phyloP scores from a whole-genome alignment of 495 filamentous ascomycete species.

The Aspergillus saccharolyticus region DNA sequence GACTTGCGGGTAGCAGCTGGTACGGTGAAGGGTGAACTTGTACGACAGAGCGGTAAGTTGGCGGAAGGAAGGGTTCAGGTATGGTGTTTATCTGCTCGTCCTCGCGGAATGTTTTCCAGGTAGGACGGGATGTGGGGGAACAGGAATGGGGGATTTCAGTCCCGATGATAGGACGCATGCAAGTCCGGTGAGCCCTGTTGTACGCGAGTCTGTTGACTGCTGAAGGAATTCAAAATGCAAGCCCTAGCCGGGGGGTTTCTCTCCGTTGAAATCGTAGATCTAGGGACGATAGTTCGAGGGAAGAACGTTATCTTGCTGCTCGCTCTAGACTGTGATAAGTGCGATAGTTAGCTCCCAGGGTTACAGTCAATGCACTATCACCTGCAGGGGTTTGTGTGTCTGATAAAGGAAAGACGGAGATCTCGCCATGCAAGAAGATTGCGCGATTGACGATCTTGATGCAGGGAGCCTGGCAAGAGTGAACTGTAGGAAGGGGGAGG shows the following conservation, averaged over 20 bases:
- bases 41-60: constrained; percentile 4
- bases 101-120: constrained; percentile 1
- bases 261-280: background rate
- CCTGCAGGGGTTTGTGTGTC: constrained; percentile 33
- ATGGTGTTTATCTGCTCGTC: constrained; percentile 3
- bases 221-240: background rate
- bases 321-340: constrained; percentile 12
- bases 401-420: constrained; percentile 13
- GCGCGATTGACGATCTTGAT: constrained; percentile 28
- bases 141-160: constrained; percentile 1
- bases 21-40: background rate
- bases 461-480: constrained; percentile 20
- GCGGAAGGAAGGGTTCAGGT: constrained; percentile 3
- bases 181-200: background rate
- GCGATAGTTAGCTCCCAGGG: constrained; percentile 11
- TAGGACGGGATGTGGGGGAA: constrained; percentile 4
- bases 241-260: background rate
- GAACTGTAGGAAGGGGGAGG: constrained; percentile 1
- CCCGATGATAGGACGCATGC: constrained; percentile 1
- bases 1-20: background rate
- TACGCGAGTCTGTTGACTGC: background rate
- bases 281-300: background rate
- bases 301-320: constrained; percentile 2
- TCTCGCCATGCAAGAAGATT: constrained; percentile 10
- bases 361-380: constrained; percentile 10